Evolutionary conservation across 306 rosid species (phyloP).

Genomic region (Pyrus pyrifolia): DNA sequence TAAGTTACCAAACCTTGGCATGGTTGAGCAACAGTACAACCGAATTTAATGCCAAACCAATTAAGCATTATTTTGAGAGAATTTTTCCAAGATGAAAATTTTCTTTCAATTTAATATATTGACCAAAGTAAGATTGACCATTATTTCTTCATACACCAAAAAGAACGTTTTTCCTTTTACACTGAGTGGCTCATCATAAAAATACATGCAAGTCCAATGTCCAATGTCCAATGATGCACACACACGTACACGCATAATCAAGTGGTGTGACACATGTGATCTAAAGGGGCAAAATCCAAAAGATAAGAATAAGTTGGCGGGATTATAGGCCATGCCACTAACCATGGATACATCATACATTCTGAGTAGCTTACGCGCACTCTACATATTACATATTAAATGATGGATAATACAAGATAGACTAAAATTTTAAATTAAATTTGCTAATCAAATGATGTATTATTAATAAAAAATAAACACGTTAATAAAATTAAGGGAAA

Average conservation of each 20-base stretch:
- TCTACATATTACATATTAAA: neutral
- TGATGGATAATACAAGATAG: no score
- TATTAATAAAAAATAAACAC: no score
- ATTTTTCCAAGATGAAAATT: neutral
- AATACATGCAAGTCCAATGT: neutral
- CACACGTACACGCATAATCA: neutral
- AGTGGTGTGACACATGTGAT: neutral
- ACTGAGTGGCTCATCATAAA: neutral
- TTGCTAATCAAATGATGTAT: no score
- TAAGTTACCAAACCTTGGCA: neutral
- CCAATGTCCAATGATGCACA: neutral
- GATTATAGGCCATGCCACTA: slow-evolving; percentile 9
- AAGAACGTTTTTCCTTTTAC: neutral
- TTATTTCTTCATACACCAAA: neutral
- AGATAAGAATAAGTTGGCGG: neutral
- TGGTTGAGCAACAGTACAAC: neutral
- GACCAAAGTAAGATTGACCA: neutral
- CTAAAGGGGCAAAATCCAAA: neutral
- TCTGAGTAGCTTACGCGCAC: neutral
- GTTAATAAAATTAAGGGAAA: no score
- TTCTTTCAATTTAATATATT: neutral
- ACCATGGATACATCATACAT: neutral
- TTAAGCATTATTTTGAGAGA: neutral
- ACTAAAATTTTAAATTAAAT: no score
- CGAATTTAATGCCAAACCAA: neutral